phyloP scores from a whole-genome alignment of 352 stramenopile genomes.

The Peronospora farinosa region DNA sequence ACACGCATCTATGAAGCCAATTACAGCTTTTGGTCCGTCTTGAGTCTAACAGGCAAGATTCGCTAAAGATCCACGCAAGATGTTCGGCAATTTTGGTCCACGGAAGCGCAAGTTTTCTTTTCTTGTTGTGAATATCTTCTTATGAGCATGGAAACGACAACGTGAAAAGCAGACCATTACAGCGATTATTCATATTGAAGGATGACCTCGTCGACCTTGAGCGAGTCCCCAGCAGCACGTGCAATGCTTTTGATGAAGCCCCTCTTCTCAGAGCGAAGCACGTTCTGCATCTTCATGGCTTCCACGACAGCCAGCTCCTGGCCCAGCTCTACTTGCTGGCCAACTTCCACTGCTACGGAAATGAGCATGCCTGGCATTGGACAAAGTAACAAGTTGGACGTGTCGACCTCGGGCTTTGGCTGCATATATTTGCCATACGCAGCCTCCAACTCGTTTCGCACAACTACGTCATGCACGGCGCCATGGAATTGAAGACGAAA shows the following conservation, averaged over 20 bases:
- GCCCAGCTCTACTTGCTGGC: constrained; percentile 89
- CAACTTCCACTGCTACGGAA: constrained; percentile 74
- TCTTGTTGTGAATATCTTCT: neutral
- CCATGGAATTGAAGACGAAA: constrained; percentile 83
- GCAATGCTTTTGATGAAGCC: constrained; percentile 82
- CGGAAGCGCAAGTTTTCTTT: neutral
- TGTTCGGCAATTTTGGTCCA: neutral
- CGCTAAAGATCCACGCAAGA: neutral
- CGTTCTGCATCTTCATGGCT: constrained; percentile 99
- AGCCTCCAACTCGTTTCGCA: constrained; percentile 87
- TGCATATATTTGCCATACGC: constrained; percentile 87
- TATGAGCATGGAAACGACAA: neutral
- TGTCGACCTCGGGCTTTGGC: constrained; percentile 86
- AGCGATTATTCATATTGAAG: constrained; percentile 81
- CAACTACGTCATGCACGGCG: constrained; percentile 79
- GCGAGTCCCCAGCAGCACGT: constrained; percentile 73
- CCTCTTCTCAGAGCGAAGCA: constrained; percentile 88
- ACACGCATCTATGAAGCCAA: too few species aligned
- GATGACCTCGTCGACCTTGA: constrained; percentile 90
- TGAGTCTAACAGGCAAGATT: too few species aligned
- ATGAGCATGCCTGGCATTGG: constrained; percentile 94
- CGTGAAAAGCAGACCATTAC: neutral
- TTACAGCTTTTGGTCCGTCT: too few species aligned
- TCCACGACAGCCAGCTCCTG: constrained; percentile 94
- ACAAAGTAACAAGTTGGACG: constrained; percentile 86